Evolutionary conservation across 2,329 filamentous ascomycete species (phyloP), one percentile per base, ranked within the genome.

Genomic region (Diaporthe sp.): DNA sequence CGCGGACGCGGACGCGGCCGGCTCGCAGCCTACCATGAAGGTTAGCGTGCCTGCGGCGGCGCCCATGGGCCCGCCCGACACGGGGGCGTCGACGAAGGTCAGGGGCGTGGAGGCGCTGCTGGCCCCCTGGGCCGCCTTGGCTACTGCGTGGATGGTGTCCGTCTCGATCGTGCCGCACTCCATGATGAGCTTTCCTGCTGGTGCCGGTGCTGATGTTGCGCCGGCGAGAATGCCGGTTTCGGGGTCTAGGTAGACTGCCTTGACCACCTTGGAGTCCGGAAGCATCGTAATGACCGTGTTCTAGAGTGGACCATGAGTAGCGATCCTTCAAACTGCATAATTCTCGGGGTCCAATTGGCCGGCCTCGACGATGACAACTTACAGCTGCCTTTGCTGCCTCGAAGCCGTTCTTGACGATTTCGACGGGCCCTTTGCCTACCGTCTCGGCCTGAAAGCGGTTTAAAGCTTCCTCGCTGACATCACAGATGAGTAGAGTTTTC

Each of bases 101-200:
- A 81, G 81, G 7, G 78, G 77, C 22, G 79, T 75, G 31, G 87
- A 88, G 73, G 39, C 42, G 37, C 49, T 39, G 34, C 72, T 78
- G 34, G 87, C 87, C 20, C 74, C 75, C 78, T 89, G 87, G 12
- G 92, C 88, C 20, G 87, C 87, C 74, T 90, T 86, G 39, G 92
- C 91, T 12, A 94, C 90, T 77, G 89, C 86, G 55, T 87, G 87
- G 15, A 82, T 81, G 10, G 81, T 82, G 65, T 80, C 79, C 20
- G 76, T 78, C 65, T 82, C 81, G 74, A 82, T 82, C 10, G 81
- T 82, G 53, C 81, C 80, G 72, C 81, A 82, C 72, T 82, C 81
- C 78, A 82, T 81, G 25, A 82, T 75, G 6, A 82, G 77, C 55
- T 81, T 82, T 10, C 60, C 73, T 13, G 72, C 67, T 7, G 61